Evolutionary conservation across 106 monocot species (phyloP), one percentile per base, ranked within the genome.

Genomic region (Amphibolis antarctica): DNA sequence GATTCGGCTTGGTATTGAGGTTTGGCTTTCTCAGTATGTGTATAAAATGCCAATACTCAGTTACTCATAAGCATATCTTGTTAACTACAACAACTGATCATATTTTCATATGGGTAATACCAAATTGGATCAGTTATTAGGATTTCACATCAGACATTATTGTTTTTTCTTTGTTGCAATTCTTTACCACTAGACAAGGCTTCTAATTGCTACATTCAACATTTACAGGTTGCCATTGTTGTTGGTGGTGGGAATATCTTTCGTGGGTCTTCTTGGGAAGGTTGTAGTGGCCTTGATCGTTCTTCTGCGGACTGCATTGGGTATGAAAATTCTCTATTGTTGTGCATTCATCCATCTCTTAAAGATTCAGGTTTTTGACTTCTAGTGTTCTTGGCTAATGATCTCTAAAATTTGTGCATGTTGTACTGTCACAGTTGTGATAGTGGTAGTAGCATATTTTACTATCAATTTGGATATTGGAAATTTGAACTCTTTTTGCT

Each of bases 241-340:
- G 96, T 96, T 76, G 96, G 96, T 22, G 89, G 96, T 0, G 96
- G 96, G 22, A 96, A 96, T 70, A 86, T 96, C 44, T 96, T 96
- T 46, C 86, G 94, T 50, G 94, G 94, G 42, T 83, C 89, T 28
- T 96, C 89, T 53, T 86, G 94, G 94, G 89, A 82, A 19, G 94
- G 89, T 11, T 82, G 84, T 48, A 89, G 89, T 82, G 94, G 89
- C 42, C 94, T 96, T 46, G 94, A 96, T 59, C 94, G 89, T 67
- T 89, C 94, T 14, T 96, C 94, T 42, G 94, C 94, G 17, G 94
- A 96, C 78, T 82, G 86, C 67, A 96, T 96, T 65, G 94, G 94
- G 94, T 96, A 86, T 59, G 59, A 44, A 55, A 21, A 51, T 1
- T 57, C 42, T 24, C 0, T 17, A 14, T 10, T 56, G 23, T 12